These are phyloP conservation scores for Pythium coloratum DNA, from an alignment of 352 stramenopile genomes.

Conservation along the genomic window DNA sequence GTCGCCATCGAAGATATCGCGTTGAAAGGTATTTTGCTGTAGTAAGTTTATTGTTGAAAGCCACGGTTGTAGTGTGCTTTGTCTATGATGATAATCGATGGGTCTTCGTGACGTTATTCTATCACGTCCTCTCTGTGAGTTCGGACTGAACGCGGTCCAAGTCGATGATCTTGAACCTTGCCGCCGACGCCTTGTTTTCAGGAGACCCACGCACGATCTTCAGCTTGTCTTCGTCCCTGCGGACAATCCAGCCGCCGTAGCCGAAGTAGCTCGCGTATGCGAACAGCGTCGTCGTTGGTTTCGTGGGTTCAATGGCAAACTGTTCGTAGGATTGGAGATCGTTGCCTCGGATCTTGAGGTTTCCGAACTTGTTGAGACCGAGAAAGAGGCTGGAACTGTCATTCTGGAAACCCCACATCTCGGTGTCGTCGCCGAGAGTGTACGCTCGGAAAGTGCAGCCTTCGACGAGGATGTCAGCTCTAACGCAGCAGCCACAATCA, in stretches of 20 bases:
- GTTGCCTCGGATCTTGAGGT: constrained; percentile 56
- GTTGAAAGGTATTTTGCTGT: constrained; percentile 15
- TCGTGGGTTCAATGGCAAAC: constrained; percentile 54
- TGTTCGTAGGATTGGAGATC: constrained; percentile 80
- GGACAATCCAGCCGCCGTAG: constrained; percentile 58
- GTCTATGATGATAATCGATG: neutral
- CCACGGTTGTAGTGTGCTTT: neutral
- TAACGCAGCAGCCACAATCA: constrained; percentile 24
- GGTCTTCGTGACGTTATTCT: neutral
- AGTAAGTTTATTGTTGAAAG: neutral
- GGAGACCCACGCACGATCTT: constrained; percentile 55
- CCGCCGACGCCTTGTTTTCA: constrained; percentile 63
- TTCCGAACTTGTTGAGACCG: constrained; percentile 69
- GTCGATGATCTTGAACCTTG: constrained; percentile 59
- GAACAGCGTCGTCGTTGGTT: constrained; percentile 56
- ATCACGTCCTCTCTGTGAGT: constrained; percentile 11
- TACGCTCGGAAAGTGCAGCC: constrained; percentile 76
- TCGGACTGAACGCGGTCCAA: constrained; percentile 42
- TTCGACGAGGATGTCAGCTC: constrained; percentile 59
- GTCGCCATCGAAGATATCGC: constrained; percentile 22
- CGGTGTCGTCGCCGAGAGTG: constrained; percentile 68
- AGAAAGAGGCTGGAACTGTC: constrained; percentile 67
- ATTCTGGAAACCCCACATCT: constrained; percentile 81
- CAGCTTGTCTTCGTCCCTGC: constrained; percentile 34
- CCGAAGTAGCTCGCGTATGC: constrained; percentile 75